Evolutionary conservation across 2,329 filamentous ascomycete species (phyloP).

Genomic region (Microcyclospora pomicola): DNA sequence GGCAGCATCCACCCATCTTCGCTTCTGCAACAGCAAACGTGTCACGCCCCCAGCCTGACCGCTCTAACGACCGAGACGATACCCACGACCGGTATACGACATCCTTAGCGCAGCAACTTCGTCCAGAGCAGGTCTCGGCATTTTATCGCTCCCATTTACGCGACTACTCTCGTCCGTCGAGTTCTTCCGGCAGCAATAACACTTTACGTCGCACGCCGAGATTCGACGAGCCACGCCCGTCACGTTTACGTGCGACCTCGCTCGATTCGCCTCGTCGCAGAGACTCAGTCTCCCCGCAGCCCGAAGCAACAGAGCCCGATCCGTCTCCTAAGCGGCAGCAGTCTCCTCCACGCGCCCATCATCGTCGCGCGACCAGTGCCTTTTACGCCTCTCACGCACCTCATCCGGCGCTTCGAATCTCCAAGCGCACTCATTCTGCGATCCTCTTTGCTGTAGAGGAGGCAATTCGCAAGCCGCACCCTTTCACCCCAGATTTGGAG

Average conservation of each 20-base stretch:
- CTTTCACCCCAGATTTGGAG: conserved; percentile 68
- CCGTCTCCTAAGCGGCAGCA: conserved; percentile 11
- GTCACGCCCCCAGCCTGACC: conserved; percentile 28
- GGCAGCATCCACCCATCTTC: too few species aligned
- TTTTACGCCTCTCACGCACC: conserved; percentile 24
- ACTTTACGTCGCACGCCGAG: conserved; percentile 41
- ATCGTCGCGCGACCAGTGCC: conserved; percentile 21
- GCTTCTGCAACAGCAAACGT: conserved; percentile 19
- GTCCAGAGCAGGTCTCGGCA: conserved; percentile 31
- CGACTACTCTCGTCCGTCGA: conserved; percentile 35
- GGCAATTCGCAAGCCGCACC: conserved; percentile 62
- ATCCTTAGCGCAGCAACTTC: conserved; percentile 33
- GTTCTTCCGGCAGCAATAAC: conserved; percentile 37
- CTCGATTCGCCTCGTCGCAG: conserved; percentile 24
- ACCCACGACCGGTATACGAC: conserved; percentile 40
- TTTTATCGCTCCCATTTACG: conserved; percentile 13
- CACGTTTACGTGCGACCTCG: conserved; percentile 30
- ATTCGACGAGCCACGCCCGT: conserved; percentile 31
- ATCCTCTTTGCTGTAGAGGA: conserved; percentile 89
- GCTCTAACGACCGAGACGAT: conserved; percentile 41
- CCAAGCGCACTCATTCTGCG: conserved; percentile 71
- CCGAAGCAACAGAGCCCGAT: conserved; percentile 1
- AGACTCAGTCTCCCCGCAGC: background rate
- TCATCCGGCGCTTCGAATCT: conserved; percentile 54
- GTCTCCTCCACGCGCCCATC: conserved; percentile 19